These are phyloP conservation scores for Kluyveromyces sp. DNA, from an alignment of 1,139 yeast species.

Conservation along the genomic window DNA sequence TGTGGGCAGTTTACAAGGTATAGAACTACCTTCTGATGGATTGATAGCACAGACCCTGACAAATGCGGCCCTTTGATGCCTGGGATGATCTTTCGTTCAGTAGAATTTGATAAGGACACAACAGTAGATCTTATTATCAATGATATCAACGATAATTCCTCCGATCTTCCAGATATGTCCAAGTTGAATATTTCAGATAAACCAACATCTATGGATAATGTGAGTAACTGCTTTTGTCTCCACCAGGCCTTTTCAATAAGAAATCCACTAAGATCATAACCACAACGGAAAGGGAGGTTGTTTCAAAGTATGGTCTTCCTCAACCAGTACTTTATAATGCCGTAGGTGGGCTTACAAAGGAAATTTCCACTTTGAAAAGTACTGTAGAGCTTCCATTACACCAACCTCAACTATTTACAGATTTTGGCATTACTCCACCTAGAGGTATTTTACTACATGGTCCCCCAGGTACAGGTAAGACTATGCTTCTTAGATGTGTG, in stretches of 20 bases:
- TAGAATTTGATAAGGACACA: constrained; percentile 18
- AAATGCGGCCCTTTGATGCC: constrained; percentile 52
- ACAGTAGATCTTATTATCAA: constrained; percentile 24
- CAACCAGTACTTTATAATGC: constrained; percentile 38
- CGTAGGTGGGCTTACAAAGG: constrained; percentile 73
- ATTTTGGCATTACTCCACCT: constrained; percentile 87
- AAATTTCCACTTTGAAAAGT: constrained; percentile 53
- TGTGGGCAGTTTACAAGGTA: constrained; percentile 28
- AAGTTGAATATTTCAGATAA: constrained; percentile 19
- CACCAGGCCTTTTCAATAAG: constrained; percentile 39
- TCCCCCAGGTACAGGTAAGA: constrained; percentile 97
- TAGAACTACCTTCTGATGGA: constrained; percentile 16
- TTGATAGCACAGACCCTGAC: constrained; percentile 34
- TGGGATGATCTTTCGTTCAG: constrained; percentile 37
- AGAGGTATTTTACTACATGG: constrained; percentile 88
- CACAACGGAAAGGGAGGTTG: constrained; percentile 20
- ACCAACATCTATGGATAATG: not conserved
- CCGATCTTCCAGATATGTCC: constrained; percentile 27
- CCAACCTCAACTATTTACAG: constrained; percentile 65
- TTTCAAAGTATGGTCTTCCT: constrained; percentile 34
- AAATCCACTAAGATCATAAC: constrained; percentile 32
- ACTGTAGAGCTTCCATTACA: constrained; percentile 76
- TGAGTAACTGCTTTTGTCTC: constrained; percentile 32
- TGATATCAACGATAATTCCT: constrained; percentile 5
- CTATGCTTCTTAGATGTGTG: constrained; percentile 76